These are phyloP conservation scores for Aspergillus brasiliensis DNA, from an alignment of 2,329 filamentous ascomycete species.

Conservation along the genomic window DNA sequence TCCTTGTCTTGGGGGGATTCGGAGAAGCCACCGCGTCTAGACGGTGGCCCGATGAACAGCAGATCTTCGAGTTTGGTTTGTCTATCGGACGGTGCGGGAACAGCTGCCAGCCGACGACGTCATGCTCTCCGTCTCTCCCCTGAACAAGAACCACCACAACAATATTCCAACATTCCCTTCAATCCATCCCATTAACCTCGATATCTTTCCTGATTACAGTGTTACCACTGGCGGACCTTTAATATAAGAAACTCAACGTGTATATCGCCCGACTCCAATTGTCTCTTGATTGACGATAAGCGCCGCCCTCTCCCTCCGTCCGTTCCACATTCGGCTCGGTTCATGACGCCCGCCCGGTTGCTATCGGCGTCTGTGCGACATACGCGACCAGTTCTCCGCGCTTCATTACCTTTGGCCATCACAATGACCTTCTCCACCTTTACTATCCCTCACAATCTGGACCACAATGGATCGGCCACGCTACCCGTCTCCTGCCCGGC, in stretches of 20 bases:
- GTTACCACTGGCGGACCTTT: neutral
- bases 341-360: slow-evolving; percentile 12
- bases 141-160: too few relatives aligned
- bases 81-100: neutral
- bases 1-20: too few relatives aligned
- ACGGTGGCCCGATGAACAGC: neutral
- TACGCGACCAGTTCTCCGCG: neutral
- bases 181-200: neutral
- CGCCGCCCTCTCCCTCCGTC: neutral
- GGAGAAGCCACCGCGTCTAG: neutral
- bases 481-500: slow-evolving; percentile 46
- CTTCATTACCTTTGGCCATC: neutral
- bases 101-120: neutral
- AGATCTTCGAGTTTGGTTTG: too few relatives aligned
- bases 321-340: neutral
- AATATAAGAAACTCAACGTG: neutral
- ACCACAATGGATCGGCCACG: slow-evolving; percentile 31
- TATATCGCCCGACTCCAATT: neutral
- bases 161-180: neutral
- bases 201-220: neutral
- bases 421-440: slow-evolving; percentile 45
- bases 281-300: too few relatives aligned
- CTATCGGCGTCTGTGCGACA: slow-evolving; percentile 13
- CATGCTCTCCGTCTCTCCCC: neutral
- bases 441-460: slow-evolving; percentile 33